A percentile compares a stretch with the other conserved stretches of the same genome.
These are phyloP conservation scores for Aegilops umbellulata DNA, from an alignment of 176 grass and related monocot species.

Conservation along the genomic window DNA sequence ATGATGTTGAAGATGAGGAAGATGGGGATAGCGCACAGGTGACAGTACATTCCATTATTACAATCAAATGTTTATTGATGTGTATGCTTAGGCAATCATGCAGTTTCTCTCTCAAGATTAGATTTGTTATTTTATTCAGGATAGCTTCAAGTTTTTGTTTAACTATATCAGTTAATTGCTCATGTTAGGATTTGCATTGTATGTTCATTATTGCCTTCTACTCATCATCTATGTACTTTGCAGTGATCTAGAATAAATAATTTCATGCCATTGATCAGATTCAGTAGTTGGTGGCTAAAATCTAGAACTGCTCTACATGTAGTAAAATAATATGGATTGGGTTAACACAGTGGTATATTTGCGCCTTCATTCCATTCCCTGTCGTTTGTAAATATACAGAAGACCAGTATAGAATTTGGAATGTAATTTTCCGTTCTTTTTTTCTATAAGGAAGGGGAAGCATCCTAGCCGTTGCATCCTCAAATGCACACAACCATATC, in stretches of 20 bases:
- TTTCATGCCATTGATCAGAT: background rate
- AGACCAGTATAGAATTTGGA: background rate
- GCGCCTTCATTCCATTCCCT: background rate
- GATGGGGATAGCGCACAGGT: conserved; percentile 59
- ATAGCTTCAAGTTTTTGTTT: background rate
- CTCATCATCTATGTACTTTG: background rate
- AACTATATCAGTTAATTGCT: background rate
- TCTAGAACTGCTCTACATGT: background rate
- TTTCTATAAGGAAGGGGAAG: background rate
- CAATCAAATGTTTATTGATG: background rate
- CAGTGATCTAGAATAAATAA: background rate
- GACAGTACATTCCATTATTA: background rate
- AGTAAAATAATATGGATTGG: background rate
- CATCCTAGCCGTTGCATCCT: too few relatives aligned
- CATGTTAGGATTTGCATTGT: background rate
- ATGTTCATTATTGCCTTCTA: background rate
- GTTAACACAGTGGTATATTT: background rate
- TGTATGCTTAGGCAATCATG: background rate
- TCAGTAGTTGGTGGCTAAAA: background rate
- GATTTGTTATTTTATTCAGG: background rate
- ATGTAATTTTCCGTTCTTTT: background rate
- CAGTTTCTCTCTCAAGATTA: background rate
- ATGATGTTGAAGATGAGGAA: conserved; percentile 47
- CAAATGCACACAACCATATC: too few relatives aligned
- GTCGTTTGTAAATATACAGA: background rate